Conservation (phyloP, 331 rosid genomes). For the Saraca asoca region DNA sequence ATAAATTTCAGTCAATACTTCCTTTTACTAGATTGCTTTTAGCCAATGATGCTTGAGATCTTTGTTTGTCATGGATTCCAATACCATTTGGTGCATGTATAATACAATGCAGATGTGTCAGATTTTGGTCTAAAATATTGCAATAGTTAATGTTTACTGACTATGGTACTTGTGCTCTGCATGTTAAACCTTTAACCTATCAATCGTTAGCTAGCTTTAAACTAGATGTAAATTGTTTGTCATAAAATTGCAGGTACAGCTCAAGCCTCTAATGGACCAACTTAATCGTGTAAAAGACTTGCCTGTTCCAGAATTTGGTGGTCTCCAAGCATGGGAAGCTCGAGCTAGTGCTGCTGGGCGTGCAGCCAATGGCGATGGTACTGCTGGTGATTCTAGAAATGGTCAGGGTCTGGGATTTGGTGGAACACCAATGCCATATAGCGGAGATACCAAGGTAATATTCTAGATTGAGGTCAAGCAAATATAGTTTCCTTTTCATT, state of each 20-base stretch:
- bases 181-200: too few relatives aligned
- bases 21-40: too few relatives aligned
- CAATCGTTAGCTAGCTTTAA: too few relatives aligned
- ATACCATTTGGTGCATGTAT: too few relatives aligned
- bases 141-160: too few relatives aligned
- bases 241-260: slow-evolving; percentile 67
- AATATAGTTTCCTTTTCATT: slow-evolving; percentile 4
- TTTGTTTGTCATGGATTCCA: too few relatives aligned
- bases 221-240: too few relatives aligned
- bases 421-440: slow-evolving; percentile 90
- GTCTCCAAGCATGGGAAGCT: slow-evolving; percentile 97
- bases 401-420: slow-evolving; percentile 71
- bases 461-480: slow-evolving; percentile 27
- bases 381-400: slow-evolving; percentile 71
- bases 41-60: too few relatives aligned
- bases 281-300: slow-evolving; percentile 84
- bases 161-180: too few relatives aligned
- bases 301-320: slow-evolving; percentile 90
- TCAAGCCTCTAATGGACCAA: slow-evolving; percentile 90
- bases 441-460: slow-evolving; percentile 90
- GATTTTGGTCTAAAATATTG: too few relatives aligned
- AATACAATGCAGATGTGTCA: too few relatives aligned
- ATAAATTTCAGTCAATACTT: too few relatives aligned
- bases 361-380: slow-evolving; percentile 77
- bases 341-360: slow-evolving; percentile 86